A percentile compares a stretch with the other conserved stretches of the same genome.
Evolutionary conservation across 208 protist genomes (phyloP).

Genomic region (Leishmania major): DNA sequence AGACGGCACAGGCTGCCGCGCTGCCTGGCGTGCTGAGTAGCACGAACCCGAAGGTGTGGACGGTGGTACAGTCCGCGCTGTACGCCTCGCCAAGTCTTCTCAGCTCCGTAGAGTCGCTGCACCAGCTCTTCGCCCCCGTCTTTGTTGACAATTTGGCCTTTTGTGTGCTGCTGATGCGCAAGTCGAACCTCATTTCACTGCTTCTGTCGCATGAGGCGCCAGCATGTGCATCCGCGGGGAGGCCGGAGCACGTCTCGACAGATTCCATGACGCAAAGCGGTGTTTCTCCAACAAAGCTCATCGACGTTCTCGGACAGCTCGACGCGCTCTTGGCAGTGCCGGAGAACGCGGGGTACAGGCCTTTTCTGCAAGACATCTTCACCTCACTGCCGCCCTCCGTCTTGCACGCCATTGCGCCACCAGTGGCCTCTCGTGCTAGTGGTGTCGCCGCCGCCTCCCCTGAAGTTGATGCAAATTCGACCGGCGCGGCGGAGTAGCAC

Average conservation of each 20-base stretch:
- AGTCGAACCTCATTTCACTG: slow-evolving; percentile 40
- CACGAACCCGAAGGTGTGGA: slow-evolving; percentile 51
- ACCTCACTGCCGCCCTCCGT: slow-evolving; percentile 41
- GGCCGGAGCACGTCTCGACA: neutral
- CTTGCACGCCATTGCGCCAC: slow-evolving; percentile 14
- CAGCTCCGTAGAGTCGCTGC: slow-evolving; percentile 32
- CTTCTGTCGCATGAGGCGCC: slow-evolving; percentile 16
- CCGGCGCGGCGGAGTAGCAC: neutral
- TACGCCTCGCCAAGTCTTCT: slow-evolving; percentile 49
- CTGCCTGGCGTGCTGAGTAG: slow-evolving; percentile 30
- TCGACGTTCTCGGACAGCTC: slow-evolving; percentile 27
- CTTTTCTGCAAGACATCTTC: slow-evolving; percentile 63
- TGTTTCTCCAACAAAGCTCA: slow-evolving; percentile 3
- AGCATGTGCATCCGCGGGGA: neutral
- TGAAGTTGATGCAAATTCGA: neutral
- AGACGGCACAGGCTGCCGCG: slow-evolving; percentile 12
- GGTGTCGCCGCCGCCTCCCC: neutral
- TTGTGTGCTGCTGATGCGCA: slow-evolving; percentile 56
- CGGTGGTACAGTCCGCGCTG: slow-evolving; percentile 58
- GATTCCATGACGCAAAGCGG: neutral
- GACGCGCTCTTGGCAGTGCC: slow-evolving; percentile 35
- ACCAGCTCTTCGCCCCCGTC: slow-evolving; percentile 33
- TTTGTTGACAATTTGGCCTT: slow-evolving; percentile 46
- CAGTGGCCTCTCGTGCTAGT: neutral
- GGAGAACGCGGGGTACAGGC: slow-evolving; percentile 49